phyloP scores from a whole-genome alignment of 768 basidiomycete genomes.

The Asterophora parasitica region DNA sequence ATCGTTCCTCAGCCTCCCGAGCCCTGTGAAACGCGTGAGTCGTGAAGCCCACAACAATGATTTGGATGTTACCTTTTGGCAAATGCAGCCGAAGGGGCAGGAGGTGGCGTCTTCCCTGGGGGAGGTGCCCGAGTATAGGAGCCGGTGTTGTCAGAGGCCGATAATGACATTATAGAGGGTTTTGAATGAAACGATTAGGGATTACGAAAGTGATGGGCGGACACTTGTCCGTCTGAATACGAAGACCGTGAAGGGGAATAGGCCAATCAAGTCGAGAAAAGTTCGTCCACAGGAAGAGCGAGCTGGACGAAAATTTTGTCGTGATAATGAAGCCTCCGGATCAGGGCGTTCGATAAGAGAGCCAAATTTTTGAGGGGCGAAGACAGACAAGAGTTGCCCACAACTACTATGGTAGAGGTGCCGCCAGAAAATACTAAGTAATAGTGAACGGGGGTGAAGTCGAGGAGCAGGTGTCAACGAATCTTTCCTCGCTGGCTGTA shows the following conservation, averaged over 20 bases:
- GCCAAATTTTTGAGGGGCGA: slow-evolving; percentile 22
- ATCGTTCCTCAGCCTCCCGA: slow-evolving; percentile 74
- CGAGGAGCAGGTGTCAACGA: slow-evolving; percentile 29
- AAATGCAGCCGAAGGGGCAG: slow-evolving; percentile 84
- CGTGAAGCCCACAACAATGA: slow-evolving; percentile 15
- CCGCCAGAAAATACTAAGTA: slow-evolving; percentile 55
- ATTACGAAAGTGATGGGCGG: slow-evolving; percentile 53
- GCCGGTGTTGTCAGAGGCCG: slow-evolving; percentile 75
- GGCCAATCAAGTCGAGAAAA: slow-evolving; percentile 29
- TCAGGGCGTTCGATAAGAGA: slow-evolving; percentile 18
- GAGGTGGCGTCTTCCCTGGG: slow-evolving; percentile 86
- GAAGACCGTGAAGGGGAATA: slow-evolving; percentile 22
- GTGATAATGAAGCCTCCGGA: slow-evolving; percentile 17
- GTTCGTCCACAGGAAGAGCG: slow-evolving; percentile 13
- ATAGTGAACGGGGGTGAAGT: slow-evolving; percentile 37
- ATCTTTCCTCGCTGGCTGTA: slow-evolving; percentile 26
- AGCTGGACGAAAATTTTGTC: slow-evolving; percentile 17
- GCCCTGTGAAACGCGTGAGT: slow-evolving; percentile 45
- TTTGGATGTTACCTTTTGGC: slow-evolving; percentile 65
- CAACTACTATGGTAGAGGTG: slow-evolving; percentile 48
- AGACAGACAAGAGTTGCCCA: slow-evolving; percentile 41
- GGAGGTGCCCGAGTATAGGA: slow-evolving; percentile 74
- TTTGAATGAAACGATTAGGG: slow-evolving; percentile 71
- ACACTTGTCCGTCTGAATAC: slow-evolving; percentile 27
- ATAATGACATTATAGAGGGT: slow-evolving; percentile 86